Percentiles rank a stretch among this genome's conserved stretches.
Evolutionary conservation across 1,284 basidiomycete genomes (phyloP).

Genomic region (Sanghuangporus baumii): DNA sequence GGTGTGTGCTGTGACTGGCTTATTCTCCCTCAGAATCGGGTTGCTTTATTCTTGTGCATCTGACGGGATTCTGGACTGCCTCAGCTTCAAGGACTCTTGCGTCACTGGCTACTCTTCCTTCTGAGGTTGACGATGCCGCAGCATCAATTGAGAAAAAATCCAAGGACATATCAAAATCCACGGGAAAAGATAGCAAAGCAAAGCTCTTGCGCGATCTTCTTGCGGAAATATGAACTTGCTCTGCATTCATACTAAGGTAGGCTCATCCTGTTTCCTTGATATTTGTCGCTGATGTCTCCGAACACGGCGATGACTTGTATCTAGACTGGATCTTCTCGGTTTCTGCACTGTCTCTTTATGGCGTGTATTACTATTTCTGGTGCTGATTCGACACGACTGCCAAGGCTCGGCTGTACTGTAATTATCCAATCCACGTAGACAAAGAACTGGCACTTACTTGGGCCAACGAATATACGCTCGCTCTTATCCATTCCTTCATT

Average conservation of each 20-base stretch:
- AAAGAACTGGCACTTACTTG: background rate
- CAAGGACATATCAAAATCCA: slow-evolving; percentile 13
- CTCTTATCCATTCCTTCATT: background rate
- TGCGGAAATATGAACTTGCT: slow-evolving; percentile 8
- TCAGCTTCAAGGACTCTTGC: slow-evolving; percentile 6
- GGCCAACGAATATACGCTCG: background rate
- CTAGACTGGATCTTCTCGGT: too few relatives aligned
- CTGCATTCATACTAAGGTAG: background rate
- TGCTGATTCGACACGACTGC: too few relatives aligned
- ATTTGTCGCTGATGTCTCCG: background rate
- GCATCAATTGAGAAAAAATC: slow-evolving; percentile 13
- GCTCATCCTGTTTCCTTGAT: background rate
- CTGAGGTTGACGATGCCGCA: slow-evolving; percentile 12
- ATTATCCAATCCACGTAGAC: too few relatives aligned
- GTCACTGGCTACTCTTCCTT: slow-evolving; percentile 7
- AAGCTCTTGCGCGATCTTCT: slow-evolving; percentile 16
- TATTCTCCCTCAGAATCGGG: background rate
- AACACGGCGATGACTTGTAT: background rate
- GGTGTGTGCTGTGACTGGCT: slow-evolving; percentile 30
- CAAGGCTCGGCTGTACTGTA: too few relatives aligned
- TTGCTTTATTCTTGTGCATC: background rate
- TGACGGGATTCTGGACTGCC: background rate
- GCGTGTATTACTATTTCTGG: too few relatives aligned
- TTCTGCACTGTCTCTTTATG: too few relatives aligned
- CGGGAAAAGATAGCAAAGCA: slow-evolving; percentile 14